Percentiles rank a stretch among this genome's conserved stretches.
These are phyloP conservation scores for Wickerhamiella dianesei DNA, from an alignment of 805 yeast genomes.

Conservation along the genomic window DNA sequence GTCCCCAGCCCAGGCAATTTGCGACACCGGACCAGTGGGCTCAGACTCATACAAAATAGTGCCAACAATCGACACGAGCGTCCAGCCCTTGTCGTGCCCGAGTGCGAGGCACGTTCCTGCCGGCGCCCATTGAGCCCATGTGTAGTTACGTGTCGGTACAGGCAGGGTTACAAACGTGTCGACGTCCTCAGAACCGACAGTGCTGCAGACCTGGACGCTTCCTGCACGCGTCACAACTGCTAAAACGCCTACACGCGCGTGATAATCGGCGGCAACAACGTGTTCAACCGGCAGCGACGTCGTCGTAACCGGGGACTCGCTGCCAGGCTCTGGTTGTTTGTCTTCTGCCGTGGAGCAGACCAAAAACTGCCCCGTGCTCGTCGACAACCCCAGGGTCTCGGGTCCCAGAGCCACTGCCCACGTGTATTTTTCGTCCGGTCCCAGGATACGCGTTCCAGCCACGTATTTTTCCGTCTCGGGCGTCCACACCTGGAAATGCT, in stretches of 20 bases:
- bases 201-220: not conserved
- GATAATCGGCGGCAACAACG: conserved; percentile 26
- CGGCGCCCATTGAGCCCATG: conserved; percentile 27
- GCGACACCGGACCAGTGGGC: not conserved
- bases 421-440: not conserved
- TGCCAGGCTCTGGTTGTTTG: not conserved
- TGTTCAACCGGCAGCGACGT: conserved; percentile 1
- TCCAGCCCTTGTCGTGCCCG: conserved; percentile 34
- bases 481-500: not conserved
- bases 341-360: not conserved
- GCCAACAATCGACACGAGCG: conserved; percentile 35
- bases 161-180: conserved; percentile 13
- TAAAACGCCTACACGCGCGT: conserved; percentile 30
- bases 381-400: not conserved
- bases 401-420: not conserved
- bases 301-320: too few species aligned
- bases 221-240: conserved; percentile 27
- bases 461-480: not conserved
- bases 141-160: conserved; percentile 16
- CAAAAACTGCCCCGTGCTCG: not conserved
- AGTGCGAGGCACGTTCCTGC: conserved; percentile 26
- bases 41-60: conserved; percentile 19
- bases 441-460: not conserved
- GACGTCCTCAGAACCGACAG: not conserved
- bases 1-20: conserved; percentile 14